These are phyloP conservation scores for Candida sp. DNA, from an alignment of 1,139 yeast genomes.

Conservation along the genomic window DNA sequence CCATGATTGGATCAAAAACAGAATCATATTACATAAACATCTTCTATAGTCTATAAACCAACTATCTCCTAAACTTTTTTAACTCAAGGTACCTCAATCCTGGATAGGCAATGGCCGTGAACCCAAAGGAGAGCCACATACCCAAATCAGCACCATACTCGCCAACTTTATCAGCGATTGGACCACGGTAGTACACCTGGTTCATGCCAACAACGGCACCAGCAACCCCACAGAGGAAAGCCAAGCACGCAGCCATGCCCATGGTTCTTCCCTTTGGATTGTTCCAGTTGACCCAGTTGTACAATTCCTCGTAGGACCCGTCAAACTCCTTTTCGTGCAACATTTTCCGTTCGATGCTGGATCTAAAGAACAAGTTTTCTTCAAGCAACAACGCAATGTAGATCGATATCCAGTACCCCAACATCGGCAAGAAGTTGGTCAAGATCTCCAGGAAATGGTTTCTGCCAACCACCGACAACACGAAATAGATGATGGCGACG, in stretches of 20 bases:
- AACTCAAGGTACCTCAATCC: conserved; percentile 65
- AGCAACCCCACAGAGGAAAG: conserved; percentile 28
- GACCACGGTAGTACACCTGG: conserved; percentile 34
- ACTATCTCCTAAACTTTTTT: conserved; percentile 33
- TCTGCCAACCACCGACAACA: conserved; percentile 76
- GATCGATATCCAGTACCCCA: conserved; percentile 91
- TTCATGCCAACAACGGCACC: conserved; percentile 39
- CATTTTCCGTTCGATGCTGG: conserved; percentile 47
- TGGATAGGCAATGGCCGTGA: conserved; percentile 70
- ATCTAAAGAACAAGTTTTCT: conserved; percentile 76
- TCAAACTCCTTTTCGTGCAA: conserved; percentile 59
- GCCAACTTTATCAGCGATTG: conserved; percentile 29
- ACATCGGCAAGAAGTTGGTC: conserved; percentile 88
- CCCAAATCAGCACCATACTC: conserved; percentile 20
- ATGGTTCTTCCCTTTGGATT: conserved; percentile 49
- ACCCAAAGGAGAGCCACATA: conserved; percentile 77
- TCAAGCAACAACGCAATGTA: conserved; percentile 73
- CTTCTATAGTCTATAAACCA: background rate
- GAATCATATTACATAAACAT: background rate
- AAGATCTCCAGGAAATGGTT: conserved; percentile 73
- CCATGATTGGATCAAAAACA: background rate
- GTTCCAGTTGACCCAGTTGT: conserved; percentile 73
- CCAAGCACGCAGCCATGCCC: conserved; percentile 29
- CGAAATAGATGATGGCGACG: conserved; percentile 66
- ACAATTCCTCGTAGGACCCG: conserved; percentile 43